These are phyloP conservation scores for Dentipellis fragilis DNA, from an alignment of 768 basidiomycete genomes.

Conservation along the genomic window DNA sequence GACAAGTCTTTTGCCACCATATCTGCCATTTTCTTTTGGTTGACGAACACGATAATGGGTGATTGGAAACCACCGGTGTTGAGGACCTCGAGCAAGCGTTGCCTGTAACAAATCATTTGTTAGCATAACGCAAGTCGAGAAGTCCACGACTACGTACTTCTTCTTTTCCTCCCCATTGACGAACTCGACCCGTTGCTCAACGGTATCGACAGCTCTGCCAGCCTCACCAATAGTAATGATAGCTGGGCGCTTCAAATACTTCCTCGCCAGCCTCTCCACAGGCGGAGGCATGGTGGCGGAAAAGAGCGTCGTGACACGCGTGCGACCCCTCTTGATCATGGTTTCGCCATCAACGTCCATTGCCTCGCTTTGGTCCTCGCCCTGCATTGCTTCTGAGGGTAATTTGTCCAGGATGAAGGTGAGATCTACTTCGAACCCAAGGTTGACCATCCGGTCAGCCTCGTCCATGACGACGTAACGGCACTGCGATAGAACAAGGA, in stretches of 20 bases:
- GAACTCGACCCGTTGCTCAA: slow-evolving; percentile 94
- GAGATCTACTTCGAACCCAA: slow-evolving; percentile 92
- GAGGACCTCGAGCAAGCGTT: slow-evolving; percentile 83
- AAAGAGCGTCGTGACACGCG: slow-evolving; percentile 91
- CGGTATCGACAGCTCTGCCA: slow-evolving; percentile 95
- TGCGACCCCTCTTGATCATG: slow-evolving; percentile 63
- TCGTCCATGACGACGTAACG: slow-evolving; percentile 99
- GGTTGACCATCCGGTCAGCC: slow-evolving; percentile 97
- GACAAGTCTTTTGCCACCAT: slow-evolving; percentile 93
- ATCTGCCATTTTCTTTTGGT: slow-evolving; percentile 99
- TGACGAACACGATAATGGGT: slow-evolving; percentile 98
- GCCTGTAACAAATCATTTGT: slow-evolving; percentile 33
- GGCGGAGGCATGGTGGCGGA: slow-evolving; percentile 98
- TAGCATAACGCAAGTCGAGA: neutral
- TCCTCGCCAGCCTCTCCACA: slow-evolving; percentile 88
- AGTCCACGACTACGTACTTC: slow-evolving; percentile 48
- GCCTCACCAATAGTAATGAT: slow-evolving; percentile 97
- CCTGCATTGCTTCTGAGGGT: slow-evolving; percentile 80
- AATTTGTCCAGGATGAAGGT: slow-evolving; percentile 92
- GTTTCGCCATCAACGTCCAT: slow-evolving; percentile 73
- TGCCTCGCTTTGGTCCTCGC: slow-evolving; percentile 64
- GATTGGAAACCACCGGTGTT: slow-evolving; percentile 75
- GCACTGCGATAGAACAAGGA: slow-evolving; percentile 92
- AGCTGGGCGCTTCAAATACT: slow-evolving; percentile 88
- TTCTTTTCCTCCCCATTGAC: slow-evolving; percentile 91